phyloP scores from a whole-genome alignment of 306 rosid species.

The Urtica urens region DNA sequence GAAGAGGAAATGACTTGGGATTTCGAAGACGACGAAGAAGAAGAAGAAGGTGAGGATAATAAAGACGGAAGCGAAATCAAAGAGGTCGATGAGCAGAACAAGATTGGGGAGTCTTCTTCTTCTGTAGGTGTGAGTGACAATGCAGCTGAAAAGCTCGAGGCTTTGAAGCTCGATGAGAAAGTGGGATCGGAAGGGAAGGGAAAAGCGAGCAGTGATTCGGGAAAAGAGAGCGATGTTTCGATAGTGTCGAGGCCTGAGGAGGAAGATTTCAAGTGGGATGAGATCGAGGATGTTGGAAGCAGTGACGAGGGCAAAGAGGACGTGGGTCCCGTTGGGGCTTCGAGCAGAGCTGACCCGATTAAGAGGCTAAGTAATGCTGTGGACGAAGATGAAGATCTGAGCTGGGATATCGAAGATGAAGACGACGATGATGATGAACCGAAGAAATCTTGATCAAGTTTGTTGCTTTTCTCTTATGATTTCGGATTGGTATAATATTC shows the following conservation, averaged over 20 bases:
- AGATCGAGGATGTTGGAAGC: constrained; percentile 70
- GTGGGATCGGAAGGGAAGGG: constrained; percentile 32
- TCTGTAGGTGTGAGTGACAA: constrained; percentile 12
- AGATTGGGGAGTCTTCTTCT: constrained; percentile 5
- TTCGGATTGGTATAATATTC: constrained; percentile 6
- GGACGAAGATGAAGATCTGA: constrained; percentile 73
- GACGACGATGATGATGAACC: constrained; percentile 28
- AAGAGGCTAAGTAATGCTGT: constrained; percentile 34
- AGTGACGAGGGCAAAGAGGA: constrained; percentile 43
- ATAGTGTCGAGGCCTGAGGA: constrained; percentile 77
- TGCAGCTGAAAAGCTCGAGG: constrained; percentile 27
- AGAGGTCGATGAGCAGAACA: constrained; percentile 14
- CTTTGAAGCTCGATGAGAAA: constrained; percentile 24
- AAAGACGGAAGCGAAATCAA: constrained; percentile 16
- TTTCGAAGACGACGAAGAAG: constrained; percentile 51
- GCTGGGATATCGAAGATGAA: constrained; percentile 85
- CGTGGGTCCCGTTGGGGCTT: constrained; percentile 16
- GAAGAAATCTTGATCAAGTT: constrained; percentile 35
- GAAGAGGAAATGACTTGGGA: constrained; percentile 98
- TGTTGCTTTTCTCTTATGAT: constrained; percentile 4
- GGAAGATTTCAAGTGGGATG: constrained; percentile 84
- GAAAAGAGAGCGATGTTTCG: constrained; percentile 76
- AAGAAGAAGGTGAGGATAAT: constrained; percentile 18
- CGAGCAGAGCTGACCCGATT: constrained; percentile 37
- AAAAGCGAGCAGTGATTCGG: constrained; percentile 41